phyloP scores from a whole-genome alignment of 2,329 filamentous ascomycete genomes.

The Cryphonectria japonica region DNA sequence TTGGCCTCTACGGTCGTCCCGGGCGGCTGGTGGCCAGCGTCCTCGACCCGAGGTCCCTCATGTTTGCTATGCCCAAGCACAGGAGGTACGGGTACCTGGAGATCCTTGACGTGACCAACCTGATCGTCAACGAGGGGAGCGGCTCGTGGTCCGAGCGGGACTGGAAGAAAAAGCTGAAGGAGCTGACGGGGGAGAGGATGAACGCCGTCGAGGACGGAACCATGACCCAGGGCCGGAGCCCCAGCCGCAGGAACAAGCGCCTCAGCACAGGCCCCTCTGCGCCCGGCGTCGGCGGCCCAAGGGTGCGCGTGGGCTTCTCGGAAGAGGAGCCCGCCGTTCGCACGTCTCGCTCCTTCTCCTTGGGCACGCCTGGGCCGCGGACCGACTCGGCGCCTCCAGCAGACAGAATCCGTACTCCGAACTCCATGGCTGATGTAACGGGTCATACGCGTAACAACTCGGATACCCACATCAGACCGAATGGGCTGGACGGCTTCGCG shows the following conservation, averaged over 20 bases:
- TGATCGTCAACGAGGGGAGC: slow-evolving; percentile 81
- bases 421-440: slow-evolving; percentile 39
- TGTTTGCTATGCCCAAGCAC: slow-evolving; percentile 97
- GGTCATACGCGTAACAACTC: slow-evolving; percentile 53
- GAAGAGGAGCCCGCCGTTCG: slow-evolving; percentile 56
- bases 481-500: slow-evolving; percentile 32
- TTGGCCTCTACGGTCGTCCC: slow-evolving; percentile 87
- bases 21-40: slow-evolving; percentile 85
- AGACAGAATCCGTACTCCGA: slow-evolving; percentile 42
- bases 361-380: slow-evolving; percentile 44
- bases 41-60: slow-evolving; percentile 83
- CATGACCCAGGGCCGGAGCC: slow-evolving; percentile 52
- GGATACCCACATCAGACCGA: slow-evolving; percentile 44
- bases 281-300: slow-evolving; percentile 38
- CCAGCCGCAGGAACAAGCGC: slow-evolving; percentile 61
- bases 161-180: slow-evolving; percentile 89
- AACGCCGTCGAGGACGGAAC: slow-evolving; percentile 60
- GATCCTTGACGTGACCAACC: slow-evolving; percentile 76
- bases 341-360: slow-evolving; percentile 57
- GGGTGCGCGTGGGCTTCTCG: slow-evolving; percentile 60
- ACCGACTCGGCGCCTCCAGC: slow-evolving; percentile 57
- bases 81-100: slow-evolving; percentile 90
- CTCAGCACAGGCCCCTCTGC: slow-evolving; percentile 54
- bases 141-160: slow-evolving; percentile 80
- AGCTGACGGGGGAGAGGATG: slow-evolving; percentile 81